Conservation (phyloP, 306 rosid genomes). For the Prunus padus region DNA sequence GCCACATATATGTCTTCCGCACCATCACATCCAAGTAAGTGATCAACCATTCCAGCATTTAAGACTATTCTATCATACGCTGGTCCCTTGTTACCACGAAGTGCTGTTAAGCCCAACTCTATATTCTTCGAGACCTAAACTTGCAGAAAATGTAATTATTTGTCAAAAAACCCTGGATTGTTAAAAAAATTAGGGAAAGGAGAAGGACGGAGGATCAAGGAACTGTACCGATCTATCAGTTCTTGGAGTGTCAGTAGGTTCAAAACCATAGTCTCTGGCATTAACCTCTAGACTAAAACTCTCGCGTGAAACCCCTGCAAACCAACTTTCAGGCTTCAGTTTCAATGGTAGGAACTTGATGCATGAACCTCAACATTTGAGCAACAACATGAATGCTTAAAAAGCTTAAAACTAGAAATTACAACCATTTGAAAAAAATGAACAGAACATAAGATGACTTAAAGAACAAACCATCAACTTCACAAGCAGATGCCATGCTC, state of each 20-base stretch:
- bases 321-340: slow-evolving; percentile 25
- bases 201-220: background rate
- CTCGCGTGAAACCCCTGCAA: slow-evolving; percentile 84
- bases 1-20: slow-evolving; percentile 72
- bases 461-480: slow-evolving; percentile 58
- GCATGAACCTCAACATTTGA: slow-evolving; percentile 23
- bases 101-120: slow-evolving; percentile 87
- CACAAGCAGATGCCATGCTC: slow-evolving; percentile 45
- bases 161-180: slow-evolving; percentile 14
- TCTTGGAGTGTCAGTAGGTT: slow-evolving; percentile 92
- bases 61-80: slow-evolving; percentile 88
- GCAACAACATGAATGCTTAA: background rate
- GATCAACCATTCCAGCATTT: slow-evolving; percentile 94
- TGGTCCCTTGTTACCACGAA: slow-evolving; percentile 77
- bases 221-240: slow-evolving; percentile 87
- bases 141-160: slow-evolving; percentile 19
- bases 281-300: slow-evolving; percentile 79
- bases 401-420: background rate
- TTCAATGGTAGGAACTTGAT: slow-evolving; percentile 1
- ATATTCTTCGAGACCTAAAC: slow-evolving; percentile 76
- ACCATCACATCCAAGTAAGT: slow-evolving; percentile 88
- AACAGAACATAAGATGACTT: slow-evolving; percentile 21
- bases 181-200: background rate
- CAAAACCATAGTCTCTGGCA: slow-evolving; percentile 80
- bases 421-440: background rate